phyloP scores from a whole-genome alignment of 2,329 filamentous ascomycete species.

The Rhytidhysteron rufulum region DNA sequence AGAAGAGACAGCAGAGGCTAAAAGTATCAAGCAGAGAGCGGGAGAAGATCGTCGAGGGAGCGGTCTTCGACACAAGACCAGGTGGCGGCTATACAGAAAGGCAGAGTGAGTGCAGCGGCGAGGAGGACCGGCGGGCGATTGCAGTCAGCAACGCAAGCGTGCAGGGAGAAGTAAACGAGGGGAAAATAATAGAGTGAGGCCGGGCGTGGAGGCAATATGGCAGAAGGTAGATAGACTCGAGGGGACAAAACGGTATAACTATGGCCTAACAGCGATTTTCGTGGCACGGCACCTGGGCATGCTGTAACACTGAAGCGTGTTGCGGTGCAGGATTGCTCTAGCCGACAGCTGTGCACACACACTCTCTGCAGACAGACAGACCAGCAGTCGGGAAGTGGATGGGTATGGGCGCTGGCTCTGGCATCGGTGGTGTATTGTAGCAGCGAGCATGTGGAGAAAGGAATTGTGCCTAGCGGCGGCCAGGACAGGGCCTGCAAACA shows the following conservation, averaged over 20 bases:
- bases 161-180: conserved; percentile 1
- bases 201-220: conserved; percentile 11
- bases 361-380: no score
- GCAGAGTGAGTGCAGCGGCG: conserved; percentile 11
- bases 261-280: conserved; percentile 16
- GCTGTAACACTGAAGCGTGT: conserved; percentile 16
- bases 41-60: no score
- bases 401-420: conserved; percentile 19
- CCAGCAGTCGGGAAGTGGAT: conserved; percentile 33
- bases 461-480: conserved; percentile 24
- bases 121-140: conserved; percentile 7
- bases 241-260: conserved; percentile 11
- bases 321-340: conserved; percentile 18
- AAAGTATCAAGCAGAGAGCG: conserved; percentile 1
- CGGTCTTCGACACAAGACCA: conserved; percentile 4
- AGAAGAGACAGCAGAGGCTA: conserved; percentile 6
- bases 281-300: conserved; percentile 23
- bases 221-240: conserved; percentile 10
- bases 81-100: conserved; percentile 16
- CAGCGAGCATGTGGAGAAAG: conserved; percentile 35
- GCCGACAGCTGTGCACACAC: conserved; percentile 18
- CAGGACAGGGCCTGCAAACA: neutral
- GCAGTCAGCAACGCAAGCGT: conserved; percentile 1
- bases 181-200: conserved; percentile 6
- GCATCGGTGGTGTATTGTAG: conserved; percentile 24